Percentiles rank a stretch among this genome's conserved stretches.
Conservation (phyloP, 2,329 filamentous ascomycete species). For the Dothistroma septosporum region DNA sequence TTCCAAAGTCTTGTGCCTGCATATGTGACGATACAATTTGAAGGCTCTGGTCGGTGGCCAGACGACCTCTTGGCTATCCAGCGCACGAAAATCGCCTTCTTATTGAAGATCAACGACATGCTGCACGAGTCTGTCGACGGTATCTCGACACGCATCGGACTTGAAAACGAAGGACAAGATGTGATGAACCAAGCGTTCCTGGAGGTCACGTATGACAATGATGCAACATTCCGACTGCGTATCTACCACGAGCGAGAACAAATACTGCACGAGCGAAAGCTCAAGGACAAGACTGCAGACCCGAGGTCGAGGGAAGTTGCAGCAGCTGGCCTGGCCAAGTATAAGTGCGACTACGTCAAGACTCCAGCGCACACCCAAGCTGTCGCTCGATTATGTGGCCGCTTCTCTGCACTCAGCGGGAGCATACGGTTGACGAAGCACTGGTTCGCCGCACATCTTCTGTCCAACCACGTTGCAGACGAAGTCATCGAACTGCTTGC, state of each 20-base stretch:
- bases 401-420: constrained; percentile 72
- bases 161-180: constrained; percentile 69
- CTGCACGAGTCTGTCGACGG: constrained; percentile 60
- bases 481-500: constrained; percentile 83
- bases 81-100: constrained; percentile 86
- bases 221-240: constrained; percentile 74
- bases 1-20: constrained; percentile 53
- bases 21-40: constrained; percentile 82
- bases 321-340: constrained; percentile 63
- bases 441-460: constrained; percentile 83
- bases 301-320: constrained; percentile 64
- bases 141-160: constrained; percentile 66
- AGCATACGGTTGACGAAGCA: constrained; percentile 81
- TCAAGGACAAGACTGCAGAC: constrained; percentile 68
- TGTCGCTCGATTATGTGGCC: constrained; percentile 73
- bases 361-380: constrained; percentile 77
- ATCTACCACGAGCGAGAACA: constrained; percentile 88
- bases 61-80: constrained; percentile 89
- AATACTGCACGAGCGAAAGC: constrained; percentile 69
- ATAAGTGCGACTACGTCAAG: constrained; percentile 68
- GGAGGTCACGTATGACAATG: constrained; percentile 70
- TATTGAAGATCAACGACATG: constrained; percentile 67
- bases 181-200: constrained; percentile 76
- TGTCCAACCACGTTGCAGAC: constrained; percentile 68
- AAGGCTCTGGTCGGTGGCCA: constrained; percentile 89